phyloP scores from a whole-genome alignment of 768 basidiomycete genomes.

The Suillus alpinus region DNA sequence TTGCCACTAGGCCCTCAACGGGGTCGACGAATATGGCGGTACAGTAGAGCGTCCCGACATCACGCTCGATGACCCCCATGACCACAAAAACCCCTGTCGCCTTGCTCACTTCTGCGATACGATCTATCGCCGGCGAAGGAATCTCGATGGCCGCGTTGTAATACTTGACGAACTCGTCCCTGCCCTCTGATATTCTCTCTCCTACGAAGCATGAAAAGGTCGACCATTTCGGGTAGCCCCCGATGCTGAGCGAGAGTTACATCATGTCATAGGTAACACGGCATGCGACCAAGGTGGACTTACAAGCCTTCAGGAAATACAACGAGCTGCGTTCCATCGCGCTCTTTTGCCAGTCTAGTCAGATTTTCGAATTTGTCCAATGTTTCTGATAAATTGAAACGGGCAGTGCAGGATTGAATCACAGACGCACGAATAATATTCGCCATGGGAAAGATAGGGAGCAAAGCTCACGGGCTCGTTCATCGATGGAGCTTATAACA shows the following conservation, averaged over 20 bases:
- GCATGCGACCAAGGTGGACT: constrained; percentile 14
- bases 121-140: constrained; percentile 47
- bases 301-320: constrained; percentile 63
- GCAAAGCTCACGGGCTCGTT: neutral
- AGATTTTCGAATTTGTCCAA: constrained; percentile 48
- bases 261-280: neutral
- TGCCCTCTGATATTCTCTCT: constrained; percentile 44
- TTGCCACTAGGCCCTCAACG: constrained; percentile 48
- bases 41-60: constrained; percentile 61
- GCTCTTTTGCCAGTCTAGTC: constrained; percentile 42
- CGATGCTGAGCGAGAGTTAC: constrained; percentile 35
- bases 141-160: constrained; percentile 53
- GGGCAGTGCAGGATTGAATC: constrained; percentile 48
- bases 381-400: constrained; percentile 44
- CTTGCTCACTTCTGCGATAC: constrained; percentile 47
- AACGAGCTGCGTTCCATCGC: constrained; percentile 46
- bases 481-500: neutral
- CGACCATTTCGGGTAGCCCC: constrained; percentile 60
- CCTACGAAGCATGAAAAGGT: constrained; percentile 45
- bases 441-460: constrained; percentile 13
- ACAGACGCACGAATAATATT: constrained; percentile 48
- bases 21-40: constrained; percentile 58
- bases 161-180: constrained; percentile 59
- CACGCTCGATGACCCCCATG: constrained; percentile 58
- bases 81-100: constrained; percentile 53